phyloP scores from a whole-genome alignment of 75 land plant species.

The Isoetes taiwanensis region DNA sequence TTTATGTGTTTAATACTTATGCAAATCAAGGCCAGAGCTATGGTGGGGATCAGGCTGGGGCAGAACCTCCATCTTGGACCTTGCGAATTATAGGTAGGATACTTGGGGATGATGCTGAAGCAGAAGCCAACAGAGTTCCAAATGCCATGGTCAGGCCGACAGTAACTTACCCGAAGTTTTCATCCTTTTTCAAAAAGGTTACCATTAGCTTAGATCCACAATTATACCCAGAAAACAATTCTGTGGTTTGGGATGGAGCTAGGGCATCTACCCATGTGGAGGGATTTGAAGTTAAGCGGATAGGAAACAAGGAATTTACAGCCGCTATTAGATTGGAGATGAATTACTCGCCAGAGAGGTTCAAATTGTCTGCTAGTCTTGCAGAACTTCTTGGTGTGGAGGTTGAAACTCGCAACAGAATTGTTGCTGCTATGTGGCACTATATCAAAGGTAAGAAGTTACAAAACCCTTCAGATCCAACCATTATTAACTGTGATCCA shows the following conservation, averaged over 20 bases:
- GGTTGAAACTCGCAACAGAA: conserved; percentile 79
- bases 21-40: conserved; percentile 48
- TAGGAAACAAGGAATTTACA: conserved; percentile 76
- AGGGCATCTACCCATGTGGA: conserved; percentile 65
- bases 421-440: conserved; percentile 90
- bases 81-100: conserved; percentile 77
- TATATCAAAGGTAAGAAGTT: conserved; percentile 90
- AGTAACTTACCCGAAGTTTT: conserved; percentile 63
- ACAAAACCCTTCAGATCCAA: conserved; percentile 72
- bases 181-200: conserved; percentile 76
- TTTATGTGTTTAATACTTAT: conserved; percentile 89
- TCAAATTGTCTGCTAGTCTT: conserved; percentile 66
- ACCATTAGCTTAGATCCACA: conserved; percentile 67
- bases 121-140: conserved; percentile 34
- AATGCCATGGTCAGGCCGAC: too few relatives aligned
- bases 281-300: conserved; percentile 91
- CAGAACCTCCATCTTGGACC: conserved; percentile 94
- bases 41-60: conserved; percentile 22
- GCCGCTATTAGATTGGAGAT: conserved; percentile 69
- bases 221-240: conserved; percentile 71
- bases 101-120: conserved; percentile 65
- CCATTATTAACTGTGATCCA: conserved; percentile 64
- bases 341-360: conserved; percentile 89
- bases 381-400: conserved; percentile 85
- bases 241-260: conserved; percentile 77